These are phyloP conservation scores for Przewalskia tangutica DNA, from an alignment of 257 asterid species.

Conservation along the genomic window DNA sequence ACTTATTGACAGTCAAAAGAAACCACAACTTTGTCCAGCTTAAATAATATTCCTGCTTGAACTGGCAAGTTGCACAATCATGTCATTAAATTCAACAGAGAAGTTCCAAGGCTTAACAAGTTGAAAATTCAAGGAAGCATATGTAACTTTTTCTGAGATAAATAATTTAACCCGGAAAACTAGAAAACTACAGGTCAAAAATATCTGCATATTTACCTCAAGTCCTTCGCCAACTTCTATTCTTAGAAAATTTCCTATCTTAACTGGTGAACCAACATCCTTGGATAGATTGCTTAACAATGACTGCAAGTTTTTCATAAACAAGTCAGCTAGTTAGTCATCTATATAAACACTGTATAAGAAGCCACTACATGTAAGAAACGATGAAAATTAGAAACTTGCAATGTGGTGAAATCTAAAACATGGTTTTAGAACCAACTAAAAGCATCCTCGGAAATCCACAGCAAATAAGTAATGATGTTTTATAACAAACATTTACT, in stretches of 20 bases:
- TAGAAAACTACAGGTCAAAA: background rate
- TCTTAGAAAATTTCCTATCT: conserved; percentile 63
- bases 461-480: background rate
- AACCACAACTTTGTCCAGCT: background rate
- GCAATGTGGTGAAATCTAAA: background rate
- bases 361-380: background rate
- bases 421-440: background rate
- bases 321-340: conserved; percentile 3
- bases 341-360: background rate
- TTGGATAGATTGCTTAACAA: conserved; percentile 57
- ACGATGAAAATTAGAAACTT: background rate
- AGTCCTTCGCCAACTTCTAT: conserved; percentile 90
- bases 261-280: conserved; percentile 81
- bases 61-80: background rate
- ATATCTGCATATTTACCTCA: conserved; percentile 33
- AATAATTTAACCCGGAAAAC: background rate
- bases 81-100: background rate
- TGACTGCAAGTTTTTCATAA: conserved; percentile 36
- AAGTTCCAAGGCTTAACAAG: background rate
- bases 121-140: background rate
- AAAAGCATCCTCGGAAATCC: background rate
- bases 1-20: background rate
- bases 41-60: background rate
- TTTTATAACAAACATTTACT: background rate
- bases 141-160: background rate